These are phyloP conservation scores for Kingdonia uniflora DNA, from an alignment of 164 flowering plant species.

Conservation along the genomic window DNA sequence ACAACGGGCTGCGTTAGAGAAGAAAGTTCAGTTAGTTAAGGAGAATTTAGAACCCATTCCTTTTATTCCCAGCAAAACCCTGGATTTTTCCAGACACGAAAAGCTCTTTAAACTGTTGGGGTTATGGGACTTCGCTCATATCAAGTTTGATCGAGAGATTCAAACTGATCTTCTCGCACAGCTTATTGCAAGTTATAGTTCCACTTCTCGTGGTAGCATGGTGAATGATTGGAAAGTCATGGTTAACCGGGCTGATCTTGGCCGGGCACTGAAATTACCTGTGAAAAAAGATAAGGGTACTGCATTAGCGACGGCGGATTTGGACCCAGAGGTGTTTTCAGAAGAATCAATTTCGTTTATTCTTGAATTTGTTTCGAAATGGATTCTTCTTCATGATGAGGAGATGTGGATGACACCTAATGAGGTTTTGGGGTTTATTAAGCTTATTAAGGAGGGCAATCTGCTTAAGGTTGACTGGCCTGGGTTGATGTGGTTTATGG, in stretches of 20 bases:
- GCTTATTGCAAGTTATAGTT: slow-evolving; percentile 39
- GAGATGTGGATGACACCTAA: slow-evolving; percentile 66
- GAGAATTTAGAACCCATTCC: slow-evolving; percentile 41
- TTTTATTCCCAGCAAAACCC: slow-evolving; percentile 41
- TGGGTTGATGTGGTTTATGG: slow-evolving; percentile 78
- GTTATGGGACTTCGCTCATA: slow-evolving; percentile 73
- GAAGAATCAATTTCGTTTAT: slow-evolving; percentile 38
- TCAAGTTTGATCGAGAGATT: slow-evolving; percentile 44
- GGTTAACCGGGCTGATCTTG: slow-evolving; percentile 60
- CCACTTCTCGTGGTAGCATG: slow-evolving; percentile 19
- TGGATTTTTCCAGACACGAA: slow-evolving; percentile 54
- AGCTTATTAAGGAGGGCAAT: slow-evolving; percentile 48
- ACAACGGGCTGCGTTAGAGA: slow-evolving; percentile 24
- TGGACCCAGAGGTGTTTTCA: slow-evolving; percentile 16
- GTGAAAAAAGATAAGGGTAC: slow-evolving; percentile 34
- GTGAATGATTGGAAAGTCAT: slow-evolving; percentile 38
- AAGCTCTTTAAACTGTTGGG: slow-evolving; percentile 43
- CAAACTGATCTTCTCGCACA: slow-evolving; percentile 47
- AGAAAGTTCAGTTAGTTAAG: slow-evolving; percentile 26
- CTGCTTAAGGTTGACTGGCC: slow-evolving; percentile 83
- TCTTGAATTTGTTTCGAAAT: slow-evolving; percentile 54
- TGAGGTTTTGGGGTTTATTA: slow-evolving; percentile 41
- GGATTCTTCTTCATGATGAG: slow-evolving; percentile 78
- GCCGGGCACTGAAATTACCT: slow-evolving; percentile 64
- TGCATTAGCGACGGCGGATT: slow-evolving; percentile 14